Percentiles rank a stretch among this genome's conserved stretches.
These are phyloP conservation scores for Rhizoclosmatium globosum DNA, from an alignment of 192 early-diverging fungal species.

Conservation along the genomic window DNA sequence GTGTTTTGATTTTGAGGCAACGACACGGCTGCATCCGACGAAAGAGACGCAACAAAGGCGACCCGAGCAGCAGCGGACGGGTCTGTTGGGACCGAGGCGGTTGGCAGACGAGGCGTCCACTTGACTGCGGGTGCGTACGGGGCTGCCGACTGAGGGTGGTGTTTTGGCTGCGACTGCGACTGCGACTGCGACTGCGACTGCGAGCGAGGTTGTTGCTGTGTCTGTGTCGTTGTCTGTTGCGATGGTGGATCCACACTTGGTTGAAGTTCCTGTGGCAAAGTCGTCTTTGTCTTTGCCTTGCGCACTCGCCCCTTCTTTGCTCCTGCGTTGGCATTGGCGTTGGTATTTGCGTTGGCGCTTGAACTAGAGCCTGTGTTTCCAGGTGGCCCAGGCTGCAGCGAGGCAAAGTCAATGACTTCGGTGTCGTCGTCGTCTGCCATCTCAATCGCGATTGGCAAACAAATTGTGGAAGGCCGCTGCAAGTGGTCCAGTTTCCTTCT, in stretches of 20 bases:
- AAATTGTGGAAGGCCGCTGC: no score
- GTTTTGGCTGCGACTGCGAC: no score
- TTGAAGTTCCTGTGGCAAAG: not conserved
- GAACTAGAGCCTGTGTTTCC: not conserved
- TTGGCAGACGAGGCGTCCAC: not conserved
- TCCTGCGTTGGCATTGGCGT: not conserved
- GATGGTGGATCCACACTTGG: not conserved
- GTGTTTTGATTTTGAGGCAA: not conserved
- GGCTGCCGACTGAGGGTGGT: not conserved
- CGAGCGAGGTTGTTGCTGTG: not conserved
- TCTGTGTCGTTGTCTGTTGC: not conserved
- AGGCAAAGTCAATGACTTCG: not conserved
- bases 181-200: no score
- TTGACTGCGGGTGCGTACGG: not conserved
- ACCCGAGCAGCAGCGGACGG: not conserved
- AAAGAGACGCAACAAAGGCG: slow-evolving; percentile 3
- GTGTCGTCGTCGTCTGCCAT: not conserved
- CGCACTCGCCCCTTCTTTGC: not conserved
- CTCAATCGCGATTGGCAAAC: no score
- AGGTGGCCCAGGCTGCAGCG: not conserved
- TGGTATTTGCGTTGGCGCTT: not conserved
- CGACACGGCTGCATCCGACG: not conserved
- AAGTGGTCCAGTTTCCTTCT: no score
- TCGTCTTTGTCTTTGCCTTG: slow-evolving; percentile 1
- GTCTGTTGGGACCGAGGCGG: not conserved